phyloP scores from a whole-genome alignment of 1,139 yeast species.

The Groenewaldozyma auringiensis region DNA sequence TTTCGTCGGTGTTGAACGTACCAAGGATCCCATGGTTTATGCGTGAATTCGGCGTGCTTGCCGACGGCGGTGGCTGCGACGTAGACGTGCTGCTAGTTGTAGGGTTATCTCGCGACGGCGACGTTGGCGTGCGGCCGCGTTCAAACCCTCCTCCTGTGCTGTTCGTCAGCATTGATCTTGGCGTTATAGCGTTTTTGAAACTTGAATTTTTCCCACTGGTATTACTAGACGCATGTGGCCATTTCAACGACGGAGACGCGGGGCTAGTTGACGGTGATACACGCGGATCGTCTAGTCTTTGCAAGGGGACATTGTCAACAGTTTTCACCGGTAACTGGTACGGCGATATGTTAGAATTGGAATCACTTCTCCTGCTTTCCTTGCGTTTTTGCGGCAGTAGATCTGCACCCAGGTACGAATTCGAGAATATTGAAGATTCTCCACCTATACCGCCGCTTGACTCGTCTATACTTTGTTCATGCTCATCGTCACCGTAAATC shows the following conservation, averaged over 20 bases:
- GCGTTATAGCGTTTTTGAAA: not conserved
- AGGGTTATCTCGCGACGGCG: not conserved
- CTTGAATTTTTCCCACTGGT: not conserved
- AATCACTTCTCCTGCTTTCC: not conserved
- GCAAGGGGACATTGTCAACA: slow-evolving; percentile 6
- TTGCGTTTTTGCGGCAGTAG: slow-evolving; percentile 5
- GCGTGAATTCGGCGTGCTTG: not conserved
- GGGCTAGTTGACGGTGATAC: not conserved
- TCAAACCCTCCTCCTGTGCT: not conserved
- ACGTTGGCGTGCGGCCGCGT: not conserved
- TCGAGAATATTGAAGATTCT: slow-evolving; percentile 17
- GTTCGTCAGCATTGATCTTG: not conserved
- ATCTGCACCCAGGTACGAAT: slow-evolving; percentile 21
- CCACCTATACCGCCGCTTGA: slow-evolving; percentile 12
- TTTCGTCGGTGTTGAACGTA: not conserved
- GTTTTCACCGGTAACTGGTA: slow-evolving; percentile 2
- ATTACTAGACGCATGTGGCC: not conserved
- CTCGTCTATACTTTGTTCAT: slow-evolving; percentile 10
- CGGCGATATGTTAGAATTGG: slow-evolving; percentile 1
- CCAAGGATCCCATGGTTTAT: not conserved
- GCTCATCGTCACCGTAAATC: slow-evolving; percentile 13
- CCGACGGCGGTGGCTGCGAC: not conserved
- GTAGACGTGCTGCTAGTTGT: no score
- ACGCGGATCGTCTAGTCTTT: slow-evolving; percentile 3
- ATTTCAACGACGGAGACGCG: not conserved